Conservation (phyloP, 2,329 filamentous ascomycete species). For the Leptographium lundbergii region DNA sequence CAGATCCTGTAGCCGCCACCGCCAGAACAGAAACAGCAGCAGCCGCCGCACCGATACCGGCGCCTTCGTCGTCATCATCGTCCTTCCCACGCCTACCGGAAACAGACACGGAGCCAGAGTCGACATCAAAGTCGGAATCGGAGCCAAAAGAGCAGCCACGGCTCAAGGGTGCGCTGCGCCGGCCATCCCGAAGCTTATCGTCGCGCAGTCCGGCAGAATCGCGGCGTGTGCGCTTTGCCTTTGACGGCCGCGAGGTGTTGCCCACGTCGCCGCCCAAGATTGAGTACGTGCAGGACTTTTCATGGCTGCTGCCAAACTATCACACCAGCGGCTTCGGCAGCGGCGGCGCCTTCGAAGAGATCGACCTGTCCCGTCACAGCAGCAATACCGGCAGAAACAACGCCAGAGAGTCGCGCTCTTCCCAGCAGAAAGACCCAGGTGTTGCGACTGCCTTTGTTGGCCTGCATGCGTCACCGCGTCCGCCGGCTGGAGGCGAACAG, state of each 20-base stretch:
- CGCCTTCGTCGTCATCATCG: background rate
- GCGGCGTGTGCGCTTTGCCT: conserved; percentile 50
- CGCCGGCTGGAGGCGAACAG: background rate
- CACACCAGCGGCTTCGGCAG: background rate
- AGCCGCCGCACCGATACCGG: background rate
- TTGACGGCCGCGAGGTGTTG: conserved; percentile 46
- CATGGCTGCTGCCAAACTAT: conserved; percentile 7
- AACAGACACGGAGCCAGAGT: conserved; percentile 3
- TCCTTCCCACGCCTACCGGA: conserved; percentile 21
- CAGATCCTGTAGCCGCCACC: conserved; percentile 3
- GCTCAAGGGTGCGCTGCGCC: conserved; percentile 44
- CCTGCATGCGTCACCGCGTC: background rate
- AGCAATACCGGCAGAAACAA: background rate
- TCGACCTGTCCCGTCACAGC: background rate
- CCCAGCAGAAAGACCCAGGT: background rate
- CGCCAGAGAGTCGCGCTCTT: background rate
- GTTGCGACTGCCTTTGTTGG: background rate
- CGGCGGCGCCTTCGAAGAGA: conserved; percentile 9
- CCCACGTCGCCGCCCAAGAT: conserved; percentile 39
- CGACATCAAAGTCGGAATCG: too few species aligned
- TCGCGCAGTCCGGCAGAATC: conserved; percentile 18
- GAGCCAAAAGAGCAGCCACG: conserved; percentile 1
- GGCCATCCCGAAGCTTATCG: conserved; percentile 31
- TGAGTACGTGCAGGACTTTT: conserved; percentile 5
- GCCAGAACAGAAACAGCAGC: background rate